Evolutionary conservation across 2,329 filamentous ascomycete species (phyloP).

Genomic region (Colletotrichum tabaci): DNA sequence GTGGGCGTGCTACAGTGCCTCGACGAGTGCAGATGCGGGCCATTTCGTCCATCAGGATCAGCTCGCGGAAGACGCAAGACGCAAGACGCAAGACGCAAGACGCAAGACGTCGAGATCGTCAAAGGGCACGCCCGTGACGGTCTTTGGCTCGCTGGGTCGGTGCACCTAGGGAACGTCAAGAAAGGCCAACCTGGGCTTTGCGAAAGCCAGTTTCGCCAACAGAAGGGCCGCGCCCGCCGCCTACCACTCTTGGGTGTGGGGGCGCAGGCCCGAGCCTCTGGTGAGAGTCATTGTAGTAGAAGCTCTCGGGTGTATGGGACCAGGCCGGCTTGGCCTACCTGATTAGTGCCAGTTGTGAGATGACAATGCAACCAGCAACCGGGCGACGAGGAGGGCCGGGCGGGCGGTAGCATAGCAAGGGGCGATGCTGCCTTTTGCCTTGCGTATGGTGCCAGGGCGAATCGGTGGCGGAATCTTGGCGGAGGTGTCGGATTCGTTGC

Average conservation of each 20-base stretch:
- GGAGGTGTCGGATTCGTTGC: neutral
- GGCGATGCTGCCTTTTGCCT: conserved; percentile 11
- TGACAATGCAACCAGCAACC: neutral
- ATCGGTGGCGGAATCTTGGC: neutral
- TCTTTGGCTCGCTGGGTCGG: conserved; percentile 44
- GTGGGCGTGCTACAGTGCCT: conserved; percentile 66
- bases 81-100: conserved; percentile 56
- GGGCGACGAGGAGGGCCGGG: neutral
- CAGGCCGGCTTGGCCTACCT: conserved; percentile 48
- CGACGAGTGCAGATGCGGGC: conserved; percentile 68
- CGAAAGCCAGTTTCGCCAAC: conserved; percentile 55
- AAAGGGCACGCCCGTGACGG: conserved; percentile 58
- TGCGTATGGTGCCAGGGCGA: neutral
- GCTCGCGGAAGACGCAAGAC: conserved; percentile 62
- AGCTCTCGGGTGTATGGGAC: conserved; percentile 51
- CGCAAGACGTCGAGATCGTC: conserved; percentile 62
- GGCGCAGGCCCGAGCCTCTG: conserved; percentile 70
- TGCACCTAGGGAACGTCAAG: conserved; percentile 55
- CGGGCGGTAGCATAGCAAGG: conserved; percentile 7
- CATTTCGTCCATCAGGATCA: conserved; percentile 70
- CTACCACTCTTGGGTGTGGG: conserved; percentile 76
- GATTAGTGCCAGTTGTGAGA: conserved; percentile 11
- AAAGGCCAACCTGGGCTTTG: conserved; percentile 57
- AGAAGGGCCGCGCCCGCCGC: conserved; percentile 66
- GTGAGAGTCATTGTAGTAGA: conserved; percentile 77